Percentiles rank a stretch among this genome's conserved stretches.
These are phyloP conservation scores for Aleurites moluccanus DNA, from an alignment of 441 rosid species.

Conservation along the genomic window DNA sequence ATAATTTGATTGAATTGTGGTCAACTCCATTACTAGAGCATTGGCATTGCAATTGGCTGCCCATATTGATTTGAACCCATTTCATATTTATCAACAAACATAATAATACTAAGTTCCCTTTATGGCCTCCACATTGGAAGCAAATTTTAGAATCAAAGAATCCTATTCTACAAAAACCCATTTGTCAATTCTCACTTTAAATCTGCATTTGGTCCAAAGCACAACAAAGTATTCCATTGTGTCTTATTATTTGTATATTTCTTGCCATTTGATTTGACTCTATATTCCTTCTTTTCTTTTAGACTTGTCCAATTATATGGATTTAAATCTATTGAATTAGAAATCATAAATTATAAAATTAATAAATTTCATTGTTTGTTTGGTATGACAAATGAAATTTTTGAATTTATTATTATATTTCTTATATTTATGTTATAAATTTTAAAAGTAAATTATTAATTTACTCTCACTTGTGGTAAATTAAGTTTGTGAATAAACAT, in stretches of 20 bases:
- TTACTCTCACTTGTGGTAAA: no score
- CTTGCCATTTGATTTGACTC: constrained; percentile 23
- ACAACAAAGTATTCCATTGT: constrained; percentile 23
- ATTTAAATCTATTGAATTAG: no score
- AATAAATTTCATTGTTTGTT: no score
- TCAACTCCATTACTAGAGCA: constrained; percentile 29
- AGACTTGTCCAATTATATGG: no score
- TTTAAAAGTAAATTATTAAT: no score
- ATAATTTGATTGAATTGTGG: constrained; percentile 11
- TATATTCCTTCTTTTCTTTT: neutral
- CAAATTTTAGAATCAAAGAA: constrained; percentile 30
- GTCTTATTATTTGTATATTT: constrained; percentile 15
- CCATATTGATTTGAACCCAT: constrained; percentile 14
- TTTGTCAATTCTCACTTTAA: constrained; percentile 20
- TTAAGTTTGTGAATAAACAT: no score
- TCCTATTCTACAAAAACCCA: constrained; percentile 21
- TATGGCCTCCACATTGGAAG: constrained; percentile 38
- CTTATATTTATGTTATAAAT: no score
- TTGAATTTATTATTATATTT: no score
- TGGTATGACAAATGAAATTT: no score
- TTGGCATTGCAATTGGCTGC: neutral
- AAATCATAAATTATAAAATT: no score
- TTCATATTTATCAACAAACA: constrained; percentile 28
- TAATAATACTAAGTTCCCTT: constrained; percentile 34
- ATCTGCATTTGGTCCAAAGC: constrained; percentile 35